A percentile compares a stretch with the other conserved stretches of the same genome.
Conservation (phyloP, 148 eudicot species). For the Cornus suecica region DNA sequence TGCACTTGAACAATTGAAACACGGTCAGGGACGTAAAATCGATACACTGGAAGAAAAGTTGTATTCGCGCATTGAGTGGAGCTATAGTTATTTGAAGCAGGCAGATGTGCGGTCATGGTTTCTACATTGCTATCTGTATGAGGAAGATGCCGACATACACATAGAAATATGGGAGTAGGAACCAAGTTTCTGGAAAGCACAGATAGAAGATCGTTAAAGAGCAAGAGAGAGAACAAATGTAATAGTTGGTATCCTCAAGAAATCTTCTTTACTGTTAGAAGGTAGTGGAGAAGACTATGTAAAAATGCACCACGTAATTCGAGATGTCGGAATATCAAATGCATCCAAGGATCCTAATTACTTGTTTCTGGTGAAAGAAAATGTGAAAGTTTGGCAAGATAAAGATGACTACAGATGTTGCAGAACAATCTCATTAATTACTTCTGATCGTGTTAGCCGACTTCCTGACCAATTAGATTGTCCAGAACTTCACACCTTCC, state of each 20-base stretch:
- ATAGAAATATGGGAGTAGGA: not conserved
- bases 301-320: constrained; percentile 23
- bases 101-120: not conserved
- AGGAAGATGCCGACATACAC: constrained; percentile 6
- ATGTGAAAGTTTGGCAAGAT: not conserved
- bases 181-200: too few relatives aligned
- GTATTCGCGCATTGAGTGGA: not conserved
- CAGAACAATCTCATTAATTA: constrained; percentile 1
- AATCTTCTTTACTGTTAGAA: constrained; percentile 11
- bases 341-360: not conserved
- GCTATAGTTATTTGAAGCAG: not conserved
- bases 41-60: not conserved
- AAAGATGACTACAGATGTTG: not conserved
- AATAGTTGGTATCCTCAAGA: not conserved
- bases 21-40: not conserved
- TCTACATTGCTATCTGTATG: constrained; percentile 14
- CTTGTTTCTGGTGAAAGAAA: constrained; percentile 4
- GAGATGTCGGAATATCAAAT: constrained; percentile 12
- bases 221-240: not conserved
- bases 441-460: not conserved
- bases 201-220: not conserved
- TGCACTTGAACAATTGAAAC: not conserved
- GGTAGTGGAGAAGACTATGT: not conserved
- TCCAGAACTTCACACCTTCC: constrained; percentile 4
- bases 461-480: not conserved